Evolutionary conservation across 106 monocot species (phyloP).

Genomic region (Acanthochlamys bracteata): DNA sequence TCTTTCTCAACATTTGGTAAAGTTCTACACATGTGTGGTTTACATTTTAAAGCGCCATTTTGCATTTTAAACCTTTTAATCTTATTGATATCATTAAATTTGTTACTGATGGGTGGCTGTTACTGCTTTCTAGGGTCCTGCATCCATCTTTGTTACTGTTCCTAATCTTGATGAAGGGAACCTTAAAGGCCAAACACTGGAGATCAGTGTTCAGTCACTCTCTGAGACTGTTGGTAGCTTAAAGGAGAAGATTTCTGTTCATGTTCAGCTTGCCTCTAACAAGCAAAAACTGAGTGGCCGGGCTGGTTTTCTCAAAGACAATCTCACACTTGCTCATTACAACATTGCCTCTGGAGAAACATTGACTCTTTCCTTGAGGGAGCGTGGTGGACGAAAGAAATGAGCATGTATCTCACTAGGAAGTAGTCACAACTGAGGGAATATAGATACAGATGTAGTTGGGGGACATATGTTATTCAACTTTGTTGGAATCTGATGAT

Average conservation of each 20-base stretch:
- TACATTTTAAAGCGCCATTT: background rate
- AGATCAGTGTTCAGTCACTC: slow-evolving; percentile 72
- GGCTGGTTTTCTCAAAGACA: slow-evolving; percentile 95
- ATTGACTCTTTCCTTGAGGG: slow-evolving; percentile 74
- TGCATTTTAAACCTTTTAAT: too few species aligned
- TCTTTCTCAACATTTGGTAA: slow-evolving; percentile 91
- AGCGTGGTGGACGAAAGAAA: slow-evolving; percentile 98
- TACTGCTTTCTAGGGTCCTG: slow-evolving; percentile 54
- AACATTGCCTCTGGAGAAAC: slow-evolving; percentile 77
- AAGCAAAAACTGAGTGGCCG: slow-evolving; percentile 91
- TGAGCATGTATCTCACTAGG: slow-evolving; percentile 12
- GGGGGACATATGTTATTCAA: background rate
- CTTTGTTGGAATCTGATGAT: background rate
- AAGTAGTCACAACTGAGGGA: background rate
- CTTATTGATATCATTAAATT: too few species aligned
- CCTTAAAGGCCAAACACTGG: slow-evolving; percentile 77
- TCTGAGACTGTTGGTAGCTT: slow-evolving; percentile 84
- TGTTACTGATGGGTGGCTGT: background rate
- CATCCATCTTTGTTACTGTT: slow-evolving; percentile 73
- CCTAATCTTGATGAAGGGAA: slow-evolving; percentile 96
- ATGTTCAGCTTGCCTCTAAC: slow-evolving; percentile 92
- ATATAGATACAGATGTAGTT: background rate
- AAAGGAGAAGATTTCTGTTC: slow-evolving; percentile 97
- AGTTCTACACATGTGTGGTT: background rate
- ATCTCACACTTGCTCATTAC: slow-evolving; percentile 89